Conservation (phyloP, 176 grass and related monocot species). For the Zea luxurians region DNA sequence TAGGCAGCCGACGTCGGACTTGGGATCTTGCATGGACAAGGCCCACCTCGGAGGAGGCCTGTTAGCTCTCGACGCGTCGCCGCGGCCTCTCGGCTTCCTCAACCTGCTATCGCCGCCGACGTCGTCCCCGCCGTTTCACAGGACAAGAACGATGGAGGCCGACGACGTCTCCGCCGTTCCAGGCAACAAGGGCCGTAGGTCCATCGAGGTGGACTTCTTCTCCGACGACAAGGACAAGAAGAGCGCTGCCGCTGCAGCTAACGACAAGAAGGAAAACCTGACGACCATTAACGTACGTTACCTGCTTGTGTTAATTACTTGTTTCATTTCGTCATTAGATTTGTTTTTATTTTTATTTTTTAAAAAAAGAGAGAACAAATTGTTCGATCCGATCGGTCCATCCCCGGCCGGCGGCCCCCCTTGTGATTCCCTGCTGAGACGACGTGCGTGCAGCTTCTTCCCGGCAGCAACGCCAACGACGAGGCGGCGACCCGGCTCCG, state of each 20-base stretch:
- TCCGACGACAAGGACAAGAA: conserved; percentile 75
- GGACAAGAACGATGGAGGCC: neutral
- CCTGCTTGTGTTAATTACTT: neutral
- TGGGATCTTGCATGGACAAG: conserved; percentile 53
- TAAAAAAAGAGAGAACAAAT: too few relatives aligned
- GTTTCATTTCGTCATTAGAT: neutral
- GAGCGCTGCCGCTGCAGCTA: neutral
- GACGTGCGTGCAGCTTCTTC: neutral
- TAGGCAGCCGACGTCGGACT: neutral
- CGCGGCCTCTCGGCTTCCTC: conserved; percentile 39
- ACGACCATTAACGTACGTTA: conserved; percentile 56
- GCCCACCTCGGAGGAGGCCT: conserved; percentile 41
- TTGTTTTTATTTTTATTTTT: too few relatives aligned
- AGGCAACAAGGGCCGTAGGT: conserved; percentile 20
- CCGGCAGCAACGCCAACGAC: neutral
- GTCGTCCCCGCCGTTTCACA: neutral
- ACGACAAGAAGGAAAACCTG: conserved; percentile 59
- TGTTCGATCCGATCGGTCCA: too few relatives aligned
- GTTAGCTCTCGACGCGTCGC: conserved; percentile 51
- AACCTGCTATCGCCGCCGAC: neutral
- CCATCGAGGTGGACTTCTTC: conserved; percentile 91
- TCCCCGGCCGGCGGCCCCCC: too few relatives aligned
- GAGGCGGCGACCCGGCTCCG: neutral
- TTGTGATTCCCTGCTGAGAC: neutral
- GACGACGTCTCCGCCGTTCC: neutral